Conservation (phyloP, 2,329 filamentous ascomycete species). For the Stachybotrys chlorohalonatus region DNA sequence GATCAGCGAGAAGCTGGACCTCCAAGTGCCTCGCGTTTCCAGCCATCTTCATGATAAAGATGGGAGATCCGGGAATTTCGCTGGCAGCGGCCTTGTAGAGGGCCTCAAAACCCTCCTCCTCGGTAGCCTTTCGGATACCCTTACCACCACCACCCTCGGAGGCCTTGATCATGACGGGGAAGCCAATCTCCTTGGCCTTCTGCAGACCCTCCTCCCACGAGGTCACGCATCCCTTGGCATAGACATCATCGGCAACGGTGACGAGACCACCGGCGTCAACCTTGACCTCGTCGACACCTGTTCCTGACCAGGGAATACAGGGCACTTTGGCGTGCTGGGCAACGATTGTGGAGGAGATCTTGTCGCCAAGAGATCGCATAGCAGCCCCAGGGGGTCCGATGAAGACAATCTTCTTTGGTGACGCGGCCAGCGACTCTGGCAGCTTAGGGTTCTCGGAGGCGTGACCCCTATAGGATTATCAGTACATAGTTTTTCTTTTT, state of each 20-base stretch:
- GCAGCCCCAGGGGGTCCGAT: conserved; percentile 96
- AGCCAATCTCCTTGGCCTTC: conserved; percentile 84
- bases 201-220: conserved; percentile 83
- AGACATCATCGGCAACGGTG: conserved; percentile 78
- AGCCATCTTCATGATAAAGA: conserved; percentile 99
- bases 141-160: conserved; percentile 98
- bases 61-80: conserved; percentile 96
- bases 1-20: conserved; percentile 93
- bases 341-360: conserved; percentile 98
- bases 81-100: conserved; percentile 94
- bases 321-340: conserved; percentile 94
- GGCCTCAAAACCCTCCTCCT: conserved; percentile 73
- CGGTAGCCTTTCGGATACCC: conserved; percentile 91
- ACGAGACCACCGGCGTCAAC: conserved; percentile 81
- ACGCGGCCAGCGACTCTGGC: conserved; percentile 90
- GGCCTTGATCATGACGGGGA: conserved; percentile 99
- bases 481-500: background rate
- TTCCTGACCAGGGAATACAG: conserved; percentile 99
- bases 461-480: conserved; percentile 59
- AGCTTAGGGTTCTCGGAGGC: conserved; percentile 98
- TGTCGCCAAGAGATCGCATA: conserved; percentile 98
- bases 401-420: conserved; percentile 97
- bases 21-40: conserved; percentile 95
- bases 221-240: conserved; percentile 83
- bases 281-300: conserved; percentile 73